Evolutionary conservation across 1,284 basidiomycete species (phyloP).

Genomic region (Athelia sp.): DNA sequence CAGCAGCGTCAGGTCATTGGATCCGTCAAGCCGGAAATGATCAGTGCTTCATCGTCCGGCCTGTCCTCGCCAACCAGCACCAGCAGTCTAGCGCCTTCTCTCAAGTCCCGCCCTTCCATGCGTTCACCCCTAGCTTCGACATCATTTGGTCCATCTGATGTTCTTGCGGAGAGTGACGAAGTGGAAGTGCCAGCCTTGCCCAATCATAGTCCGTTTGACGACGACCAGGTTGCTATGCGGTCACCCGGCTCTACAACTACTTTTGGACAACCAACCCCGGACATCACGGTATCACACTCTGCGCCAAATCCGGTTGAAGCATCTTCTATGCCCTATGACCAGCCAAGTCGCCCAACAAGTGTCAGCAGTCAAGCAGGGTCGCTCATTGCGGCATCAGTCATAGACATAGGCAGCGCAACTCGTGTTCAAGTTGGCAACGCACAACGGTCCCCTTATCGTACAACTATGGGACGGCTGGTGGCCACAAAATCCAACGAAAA

Average conservation of each 20-base stretch:
- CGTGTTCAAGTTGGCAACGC: slow-evolving; percentile 56
- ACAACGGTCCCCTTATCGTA: slow-evolving; percentile 45
- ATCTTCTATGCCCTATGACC: slow-evolving; percentile 37
- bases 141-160: slow-evolving; percentile 69
- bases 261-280: slow-evolving; percentile 35
- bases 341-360: slow-evolving; percentile 50
- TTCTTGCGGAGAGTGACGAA: slow-evolving; percentile 49
- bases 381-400: slow-evolving; percentile 25
- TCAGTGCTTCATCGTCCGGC: slow-evolving; percentile 45
- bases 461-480: slow-evolving; percentile 57
- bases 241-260: slow-evolving; percentile 25
- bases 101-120: slow-evolving; percentile 36
- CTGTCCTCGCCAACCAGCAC: slow-evolving; percentile 31
- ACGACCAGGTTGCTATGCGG: slow-evolving; percentile 41
- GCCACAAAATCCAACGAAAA: slow-evolving; percentile 34
- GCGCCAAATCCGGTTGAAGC: slow-evolving; percentile 22
- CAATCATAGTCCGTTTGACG: slow-evolving; percentile 58
- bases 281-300: slow-evolving; percentile 39
- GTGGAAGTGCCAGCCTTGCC: slow-evolving; percentile 34
- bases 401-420: slow-evolving; percentile 57
- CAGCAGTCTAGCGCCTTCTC: slow-evolving; percentile 27
- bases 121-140: slow-evolving; percentile 65
- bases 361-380: slow-evolving; percentile 60
- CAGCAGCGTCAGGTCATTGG: slow-evolving; percentile 64
- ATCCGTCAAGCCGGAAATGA: slow-evolving; percentile 72